These are phyloP conservation scores for Coemansia biformis DNA, from an alignment of 192 early-diverging fungal species.

Conservation along the genomic window DNA sequence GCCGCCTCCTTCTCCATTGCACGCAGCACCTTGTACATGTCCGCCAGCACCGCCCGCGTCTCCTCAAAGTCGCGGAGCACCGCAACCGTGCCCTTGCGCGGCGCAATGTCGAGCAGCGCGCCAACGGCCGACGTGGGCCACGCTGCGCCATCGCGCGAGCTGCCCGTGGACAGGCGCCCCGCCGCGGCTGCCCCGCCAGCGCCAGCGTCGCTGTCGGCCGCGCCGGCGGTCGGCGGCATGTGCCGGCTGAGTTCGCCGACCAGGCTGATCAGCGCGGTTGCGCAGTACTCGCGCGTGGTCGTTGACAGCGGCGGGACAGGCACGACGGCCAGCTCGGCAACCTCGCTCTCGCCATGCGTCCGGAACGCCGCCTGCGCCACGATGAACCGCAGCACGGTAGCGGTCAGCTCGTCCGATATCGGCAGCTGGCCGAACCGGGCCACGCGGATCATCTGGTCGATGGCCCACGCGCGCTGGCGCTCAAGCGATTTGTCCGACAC, in stretches of 20 bases:
- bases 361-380: slow-evolving; percentile 71
- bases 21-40: slow-evolving; percentile 10
- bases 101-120: slow-evolving; percentile 24
- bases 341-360: slow-evolving; percentile 36
- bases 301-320: slow-evolving; percentile 57
- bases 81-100: neutral
- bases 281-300: slow-evolving; percentile 57
- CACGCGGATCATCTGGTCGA: slow-evolving; percentile 76
- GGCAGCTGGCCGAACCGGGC: slow-evolving; percentile 67
- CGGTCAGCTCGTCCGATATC: slow-evolving; percentile 71
- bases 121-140: slow-evolving; percentile 21
- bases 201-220: neutral
- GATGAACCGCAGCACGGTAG: slow-evolving; percentile 61
- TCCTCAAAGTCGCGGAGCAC: slow-evolving; percentile 14
- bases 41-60: slow-evolving; percentile 6
- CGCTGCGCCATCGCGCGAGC: slow-evolving; percentile 5
- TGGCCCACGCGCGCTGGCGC: slow-evolving; percentile 66
- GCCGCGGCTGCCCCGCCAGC: neutral
- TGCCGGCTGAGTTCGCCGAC: slow-evolving; percentile 60
- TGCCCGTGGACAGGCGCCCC: slow-evolving; percentile 9
- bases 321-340: slow-evolving; percentile 28
- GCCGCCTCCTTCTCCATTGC: slow-evolving; percentile 7
- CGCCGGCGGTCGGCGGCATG: neutral
- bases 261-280: slow-evolving; percentile 56
- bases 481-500: slow-evolving; percentile 36